phyloP scores from a whole-genome alignment of 495 filamentous ascomycete genomes.

The Penicillium canariense region DNA sequence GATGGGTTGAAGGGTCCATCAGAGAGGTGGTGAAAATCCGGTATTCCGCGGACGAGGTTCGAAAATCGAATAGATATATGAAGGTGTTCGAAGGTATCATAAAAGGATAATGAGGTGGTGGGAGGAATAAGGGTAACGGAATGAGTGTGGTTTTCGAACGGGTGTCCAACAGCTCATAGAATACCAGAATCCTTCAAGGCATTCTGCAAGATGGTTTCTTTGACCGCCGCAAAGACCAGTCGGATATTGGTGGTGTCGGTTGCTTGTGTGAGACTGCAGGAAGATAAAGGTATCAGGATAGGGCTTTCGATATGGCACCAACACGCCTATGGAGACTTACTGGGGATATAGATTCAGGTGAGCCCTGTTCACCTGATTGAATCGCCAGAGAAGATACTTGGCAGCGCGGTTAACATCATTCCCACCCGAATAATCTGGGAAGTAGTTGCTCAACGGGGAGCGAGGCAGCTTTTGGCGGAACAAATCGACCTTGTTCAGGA shows the following conservation, averaged over 20 bases:
- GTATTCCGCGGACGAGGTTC: background rate
- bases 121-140: background rate
- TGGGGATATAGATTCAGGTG: constrained; percentile 97
- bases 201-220: constrained; percentile 98
- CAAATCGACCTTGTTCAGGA: constrained; percentile 97
- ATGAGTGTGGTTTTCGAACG: background rate
- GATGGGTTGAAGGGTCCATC: constrained; percentile 4
- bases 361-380: constrained; percentile 96
- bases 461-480: constrained; percentile 92
- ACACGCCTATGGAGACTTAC: constrained; percentile 57
- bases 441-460: constrained; percentile 88
- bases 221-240: constrained; percentile 95
- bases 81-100: constrained; percentile 1
- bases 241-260: constrained; percentile 98
- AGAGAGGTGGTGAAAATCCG: constrained; percentile 3
- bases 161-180: constrained; percentile 49
- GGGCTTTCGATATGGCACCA: background rate
- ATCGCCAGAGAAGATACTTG: constrained; percentile 96
- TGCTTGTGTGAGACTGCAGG: constrained; percentile 84
- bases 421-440: constrained; percentile 95
- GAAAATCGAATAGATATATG: background rate
- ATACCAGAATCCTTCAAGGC: constrained; percentile 97
- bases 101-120: constrained; percentile 1
- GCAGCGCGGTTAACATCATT: constrained; percentile 97
- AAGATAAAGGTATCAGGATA: background rate